phyloP scores from a whole-genome alignment of 73 alveolate species.

The Loxodes magnus region DNA sequence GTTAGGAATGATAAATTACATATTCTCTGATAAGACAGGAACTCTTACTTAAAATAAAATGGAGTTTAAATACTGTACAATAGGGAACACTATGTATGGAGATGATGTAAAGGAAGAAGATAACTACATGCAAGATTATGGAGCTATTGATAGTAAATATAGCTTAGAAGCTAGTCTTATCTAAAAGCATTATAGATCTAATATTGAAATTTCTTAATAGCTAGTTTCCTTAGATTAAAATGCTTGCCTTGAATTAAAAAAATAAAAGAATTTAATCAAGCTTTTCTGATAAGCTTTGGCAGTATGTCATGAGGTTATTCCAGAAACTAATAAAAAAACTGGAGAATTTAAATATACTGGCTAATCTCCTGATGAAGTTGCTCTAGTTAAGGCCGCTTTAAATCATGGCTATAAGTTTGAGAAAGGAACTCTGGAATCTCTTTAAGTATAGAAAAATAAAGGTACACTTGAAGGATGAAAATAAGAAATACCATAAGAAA shows the following conservation, averaged over 20 bases:
- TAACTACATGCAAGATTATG: neutral
- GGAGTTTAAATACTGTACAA: slow-evolving; percentile 1
- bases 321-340: neutral
- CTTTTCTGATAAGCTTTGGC: slow-evolving; percentile 2
- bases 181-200: slow-evolving; percentile 55
- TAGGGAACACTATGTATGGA: slow-evolving; percentile 1
- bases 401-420: slow-evolving; percentile 70
- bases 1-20: slow-evolving; percentile 28
- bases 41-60: neutral
- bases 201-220: slow-evolving; percentile 53
- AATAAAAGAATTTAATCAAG: slow-evolving; percentile 14
- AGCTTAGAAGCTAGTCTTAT: slow-evolving; percentile 53
- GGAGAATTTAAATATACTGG: slow-evolving; percentile 12
- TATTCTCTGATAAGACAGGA: slow-evolving; percentile 15
- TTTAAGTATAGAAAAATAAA: slow-evolving; percentile 8
- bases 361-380: slow-evolving; percentile 3
- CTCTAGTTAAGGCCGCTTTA: slow-evolving; percentile 64
- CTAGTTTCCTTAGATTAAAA: slow-evolving; percentile 13
- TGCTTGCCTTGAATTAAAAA: neutral
- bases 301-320: slow-evolving; percentile 17
- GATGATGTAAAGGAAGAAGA: neutral
- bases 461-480: slow-evolving; percentile 14
- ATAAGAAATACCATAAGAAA: slow-evolving; percentile 19
- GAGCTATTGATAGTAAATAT: neutral
- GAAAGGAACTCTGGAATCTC: too few species aligned